A percentile compares a stretch with the other conserved stretches of the same genome.
Evolutionary conservation across 306 rosid genomes (phyloP).

Genomic region (Pueraria montana): DNA sequence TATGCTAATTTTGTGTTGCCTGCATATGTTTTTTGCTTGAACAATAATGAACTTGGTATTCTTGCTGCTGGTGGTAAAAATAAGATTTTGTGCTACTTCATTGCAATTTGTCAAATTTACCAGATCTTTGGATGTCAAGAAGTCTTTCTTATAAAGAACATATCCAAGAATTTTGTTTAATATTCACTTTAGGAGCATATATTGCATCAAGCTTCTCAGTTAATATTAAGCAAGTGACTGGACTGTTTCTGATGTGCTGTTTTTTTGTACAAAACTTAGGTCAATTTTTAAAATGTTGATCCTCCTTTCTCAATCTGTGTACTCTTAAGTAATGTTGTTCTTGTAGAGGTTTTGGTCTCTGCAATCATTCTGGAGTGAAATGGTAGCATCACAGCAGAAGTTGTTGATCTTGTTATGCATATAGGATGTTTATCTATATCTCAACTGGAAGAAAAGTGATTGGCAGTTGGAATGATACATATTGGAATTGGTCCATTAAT

Average conservation of each 20-base stretch:
- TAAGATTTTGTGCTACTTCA: constrained; percentile 4
- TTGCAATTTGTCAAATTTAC: constrained; percentile 29
- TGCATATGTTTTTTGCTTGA: neutral
- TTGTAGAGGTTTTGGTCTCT: constrained; percentile 21
- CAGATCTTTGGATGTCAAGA: constrained; percentile 1
- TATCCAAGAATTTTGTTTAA: neutral
- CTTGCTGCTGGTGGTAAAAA: constrained; percentile 9
- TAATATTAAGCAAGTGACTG: constrained; percentile 25
- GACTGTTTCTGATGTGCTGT: constrained; percentile 26
- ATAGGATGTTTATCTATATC: constrained; percentile 9
- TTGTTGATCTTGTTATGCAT: constrained; percentile 37
- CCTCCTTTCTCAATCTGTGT: constrained; percentile 33
- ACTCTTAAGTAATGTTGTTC: constrained; percentile 29
- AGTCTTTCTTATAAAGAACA: constrained; percentile 4
- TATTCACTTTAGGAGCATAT: neutral
- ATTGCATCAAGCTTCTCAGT: constrained; percentile 14
- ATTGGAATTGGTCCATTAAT: constrained; percentile 5
- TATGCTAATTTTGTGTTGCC: constrained; percentile 31
- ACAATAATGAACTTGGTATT: constrained; percentile 9
- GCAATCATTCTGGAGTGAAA: constrained; percentile 10
- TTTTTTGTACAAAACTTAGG: constrained; percentile 22
- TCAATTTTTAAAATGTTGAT: constrained; percentile 20
- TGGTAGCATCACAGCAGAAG: no score
- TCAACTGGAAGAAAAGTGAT: constrained; percentile 16
- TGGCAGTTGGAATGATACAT: constrained; percentile 40